A percentile compares a stretch with the other conserved stretches of the same genome.
phyloP scores from a whole-genome alignment of 176 grass and related monocot genomes.

The Typha latifolia region DNA sequence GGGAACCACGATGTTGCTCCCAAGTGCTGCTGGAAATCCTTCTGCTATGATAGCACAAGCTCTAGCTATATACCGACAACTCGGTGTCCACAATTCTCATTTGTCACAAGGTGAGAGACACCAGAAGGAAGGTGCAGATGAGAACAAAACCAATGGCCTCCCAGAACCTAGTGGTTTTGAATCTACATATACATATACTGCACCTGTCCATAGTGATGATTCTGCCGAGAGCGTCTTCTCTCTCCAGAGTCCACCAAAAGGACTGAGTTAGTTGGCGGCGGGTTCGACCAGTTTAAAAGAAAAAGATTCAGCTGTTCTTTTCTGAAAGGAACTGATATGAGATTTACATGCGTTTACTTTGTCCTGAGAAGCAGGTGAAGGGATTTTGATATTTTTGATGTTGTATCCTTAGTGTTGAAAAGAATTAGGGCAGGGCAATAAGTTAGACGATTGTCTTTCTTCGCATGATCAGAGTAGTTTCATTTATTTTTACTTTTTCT shows the following conservation, averaged over 20 bases:
- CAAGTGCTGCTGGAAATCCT: constrained; percentile 41
- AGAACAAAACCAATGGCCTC: neutral
- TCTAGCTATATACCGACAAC: constrained; percentile 58
- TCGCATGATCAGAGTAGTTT: neutral
- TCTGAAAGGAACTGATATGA: neutral
- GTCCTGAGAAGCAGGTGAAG: neutral
- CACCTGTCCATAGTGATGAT: neutral
- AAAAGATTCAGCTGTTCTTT: neutral
- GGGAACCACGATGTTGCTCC: constrained; percentile 66
- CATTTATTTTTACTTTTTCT: neutral
- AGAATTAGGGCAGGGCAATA: too few species aligned
- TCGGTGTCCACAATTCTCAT: constrained; percentile 16
- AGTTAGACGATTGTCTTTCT: neutral
- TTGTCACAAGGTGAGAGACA: neutral
- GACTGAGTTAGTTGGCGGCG: neutral
- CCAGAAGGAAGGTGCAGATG: neutral
- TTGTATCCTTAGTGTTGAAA: neutral
- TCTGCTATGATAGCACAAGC: constrained; percentile 67
- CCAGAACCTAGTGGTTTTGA: neutral
- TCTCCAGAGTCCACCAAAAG: constrained; percentile 15
- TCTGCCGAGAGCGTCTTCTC: constrained; percentile 2
- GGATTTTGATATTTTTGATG: constrained; percentile 1
- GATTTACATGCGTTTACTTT: neutral
- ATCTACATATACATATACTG: neutral
- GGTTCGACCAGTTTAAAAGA: neutral